Base-by-base conservation (phyloP, 345 rosid species). In the Carallia pectinifolia region DNA sequence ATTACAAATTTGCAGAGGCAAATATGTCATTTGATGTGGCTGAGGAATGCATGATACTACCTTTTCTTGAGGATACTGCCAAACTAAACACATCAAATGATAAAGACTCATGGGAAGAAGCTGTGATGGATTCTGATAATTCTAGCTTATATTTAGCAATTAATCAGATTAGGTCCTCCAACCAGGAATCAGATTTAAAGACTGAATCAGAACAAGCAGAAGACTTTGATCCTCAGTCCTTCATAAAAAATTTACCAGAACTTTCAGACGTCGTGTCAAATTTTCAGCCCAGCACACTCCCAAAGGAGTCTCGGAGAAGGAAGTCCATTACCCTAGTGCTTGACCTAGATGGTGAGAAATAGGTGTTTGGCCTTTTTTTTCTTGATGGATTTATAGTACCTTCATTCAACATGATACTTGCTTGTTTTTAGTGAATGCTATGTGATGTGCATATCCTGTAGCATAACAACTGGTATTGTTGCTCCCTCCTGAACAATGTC, bases 331-430 rank as follows among this genome's bases (percentile, higher is more conserved):
- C 97, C 37, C 84, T 93, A 58, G 97, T 86, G 63, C 98, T 93
- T 78, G 98, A 93, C 82, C 85, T 93, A 85, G 98, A 93, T 81
- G 98, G 98, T 93, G 88, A 81, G 85, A 34, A 74, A 59, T 67
- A 56, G 6, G 31, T 56, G 52, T 37, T 66, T 59, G 17, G n/a
- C 53, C 15, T 36, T 58, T 33, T 53, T 36, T 16, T 36, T 50
- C 16, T 47, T 47, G 12, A 15, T 40, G 66, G 33, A 40, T 62
- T 62, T 40, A 9, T 40, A 40, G 48, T 40, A 40, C 15, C 48
- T 12, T 44, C 50, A 44, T 44, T 44, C 50, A 44, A 44, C 16
- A 44, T 2, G 50, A 44, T 12, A 12, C 50, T 44, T 44, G 5
- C 50, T 15, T 44, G 50, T 44, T 44, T 44, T 44, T 44, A 12